Evolutionary conservation across 805 yeast genomes (phyloP), one percentile per base, ranked within the genome.

Genomic region (Hanseniaspora jakobsenii): DNA sequence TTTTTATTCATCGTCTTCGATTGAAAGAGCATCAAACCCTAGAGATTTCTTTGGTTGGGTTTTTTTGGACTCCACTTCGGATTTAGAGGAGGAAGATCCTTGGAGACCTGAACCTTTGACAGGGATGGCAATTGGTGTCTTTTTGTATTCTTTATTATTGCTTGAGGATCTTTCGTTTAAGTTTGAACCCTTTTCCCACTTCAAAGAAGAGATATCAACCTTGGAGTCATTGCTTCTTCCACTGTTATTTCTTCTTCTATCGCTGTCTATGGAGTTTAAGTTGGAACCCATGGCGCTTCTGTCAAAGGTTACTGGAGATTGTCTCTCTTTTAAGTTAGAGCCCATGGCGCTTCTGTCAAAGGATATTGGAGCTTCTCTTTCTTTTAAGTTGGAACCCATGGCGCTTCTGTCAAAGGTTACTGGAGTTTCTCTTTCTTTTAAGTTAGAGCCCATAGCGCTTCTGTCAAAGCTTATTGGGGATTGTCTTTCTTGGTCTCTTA

Each of bases 341-440:
- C 27, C 27, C 27, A 24, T 24, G 6, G 6, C 27, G 10, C 10
- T 24, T 24, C 14, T 32, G 23, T 51, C 52, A 23, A 52, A 55
- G 47, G 51, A 42, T n/a, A n/a, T n/a, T n/a, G n/a, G n/a, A n/a
- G n/a, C n/a, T n/a, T n/a, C n/a, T n/a, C n/a, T n/a, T n/a, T n/a
- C n/a, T n/a, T n/a, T n/a, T n/a, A n/a, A n/a, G n/a, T n/a, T n/a
- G n/a, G 27, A 24, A 24, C 27, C 27, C 27, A 24, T 24, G 6
- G 6, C 27, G 10, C 10, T 24, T 24, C 14, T 32, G 23, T 51
- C 52, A 23, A 52, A 55, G 47, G 51, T n/a, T n/a, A n/a, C n/a
- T n/a, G n/a, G n/a, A n/a, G n/a, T n/a, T n/a, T n/a, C n/a, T n/a
- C n/a, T n/a, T n/a, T n/a, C n/a, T n/a, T n/a, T n/a, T n/a, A n/a